Evolutionary conservation across 1,284 basidiomycete species (phyloP), one percentile per base, ranked within the genome.

Genomic region (Apiotrichum gamsii): DNA sequence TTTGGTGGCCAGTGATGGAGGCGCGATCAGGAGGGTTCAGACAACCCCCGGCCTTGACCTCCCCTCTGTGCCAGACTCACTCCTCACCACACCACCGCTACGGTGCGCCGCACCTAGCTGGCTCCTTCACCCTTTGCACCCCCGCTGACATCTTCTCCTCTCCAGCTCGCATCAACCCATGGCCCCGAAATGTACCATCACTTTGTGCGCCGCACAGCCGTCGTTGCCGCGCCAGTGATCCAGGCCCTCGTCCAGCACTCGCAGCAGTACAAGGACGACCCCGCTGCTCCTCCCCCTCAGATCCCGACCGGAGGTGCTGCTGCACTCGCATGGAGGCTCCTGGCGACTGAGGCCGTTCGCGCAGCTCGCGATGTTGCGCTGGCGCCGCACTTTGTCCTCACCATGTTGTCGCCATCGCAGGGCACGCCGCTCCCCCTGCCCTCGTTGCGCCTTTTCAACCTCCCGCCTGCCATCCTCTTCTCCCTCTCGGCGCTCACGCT

Each of bases 111-210:
- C n/a, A n/a, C n/a, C n/a, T n/a, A n/a, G n/a, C n/a, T n/a, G n/a
- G n/a, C n/a, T n/a, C n/a, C n/a, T n/a, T n/a, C n/a, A n/a, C n/a
- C n/a, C n/a, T n/a, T n/a, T n/a, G n/a, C n/a, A n/a, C n/a, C n/a
- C n/a, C n/a, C n/a, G n/a, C n/a, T n/a, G n/a, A n/a, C n/a, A n/a
- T n/a, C n/a, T n/a, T n/a, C n/a, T n/a, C n/a, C n/a, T n/a, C n/a
- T n/a, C n/a, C n/a, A 95, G 90, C 81, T 95, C 61, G 88, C 89
- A 56, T 89, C 94, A 66, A 86, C 89, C 68, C 88, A 95, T 79
- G 89, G 90, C 47, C 80, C 89, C 63, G 91, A 94, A 72, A 93
- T 90, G 56, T 94, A 95, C 74, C 81, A 90, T 52, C 90, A 95
- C 74, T 93, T 93, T 75, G 87, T 96, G 58, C 85, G 90, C 54